Evolutionary conservation across 768 basidiomycete species (phyloP).

Genomic region (Lentinula sp.): DNA sequence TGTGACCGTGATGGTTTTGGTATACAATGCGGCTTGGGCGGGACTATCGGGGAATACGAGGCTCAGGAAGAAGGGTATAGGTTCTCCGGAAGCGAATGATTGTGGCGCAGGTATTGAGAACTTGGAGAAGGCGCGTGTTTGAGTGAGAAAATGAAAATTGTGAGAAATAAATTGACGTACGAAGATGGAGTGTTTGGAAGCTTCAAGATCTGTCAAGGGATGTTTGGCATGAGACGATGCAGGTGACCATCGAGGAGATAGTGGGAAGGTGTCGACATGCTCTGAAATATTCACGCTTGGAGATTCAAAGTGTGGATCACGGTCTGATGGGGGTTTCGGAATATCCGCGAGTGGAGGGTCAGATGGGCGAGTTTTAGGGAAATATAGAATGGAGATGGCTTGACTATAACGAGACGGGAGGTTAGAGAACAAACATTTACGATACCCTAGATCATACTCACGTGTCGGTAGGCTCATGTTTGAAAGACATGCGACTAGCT

Average conservation of each 20-base stretch:
- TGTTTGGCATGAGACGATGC: neutral
- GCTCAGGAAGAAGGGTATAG: slow-evolving; percentile 5
- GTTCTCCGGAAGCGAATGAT: slow-evolving; percentile 5
- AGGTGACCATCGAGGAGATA: slow-evolving; percentile 1
- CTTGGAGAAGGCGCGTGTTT: neutral
- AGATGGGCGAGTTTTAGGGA: slow-evolving; percentile 2
- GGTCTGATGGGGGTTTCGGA: neutral
- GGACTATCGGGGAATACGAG: slow-evolving; percentile 3
- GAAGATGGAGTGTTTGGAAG: neutral
- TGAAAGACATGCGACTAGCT: neutral
- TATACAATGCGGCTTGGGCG: slow-evolving; percentile 1
- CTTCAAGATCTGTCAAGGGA: neutral
- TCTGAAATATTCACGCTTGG: neutral
- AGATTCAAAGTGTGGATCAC: neutral
- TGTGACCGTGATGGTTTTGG: neutral
- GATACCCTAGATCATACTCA: neutral
- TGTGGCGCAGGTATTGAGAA: slow-evolving; percentile 4
- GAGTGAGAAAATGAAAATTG: neutral
- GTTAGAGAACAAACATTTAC: neutral
- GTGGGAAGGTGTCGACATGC: neutral
- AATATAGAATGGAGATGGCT: slow-evolving; percentile 2
- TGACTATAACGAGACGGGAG: neutral
- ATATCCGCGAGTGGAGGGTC: slow-evolving; percentile 2
- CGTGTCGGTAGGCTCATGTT: slow-evolving; percentile 2
- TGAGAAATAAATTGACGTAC: neutral